These are phyloP conservation scores for Cronartium quercuum DNA, from an alignment of 1,284 basidiomycete species.

Conservation along the genomic window DNA sequence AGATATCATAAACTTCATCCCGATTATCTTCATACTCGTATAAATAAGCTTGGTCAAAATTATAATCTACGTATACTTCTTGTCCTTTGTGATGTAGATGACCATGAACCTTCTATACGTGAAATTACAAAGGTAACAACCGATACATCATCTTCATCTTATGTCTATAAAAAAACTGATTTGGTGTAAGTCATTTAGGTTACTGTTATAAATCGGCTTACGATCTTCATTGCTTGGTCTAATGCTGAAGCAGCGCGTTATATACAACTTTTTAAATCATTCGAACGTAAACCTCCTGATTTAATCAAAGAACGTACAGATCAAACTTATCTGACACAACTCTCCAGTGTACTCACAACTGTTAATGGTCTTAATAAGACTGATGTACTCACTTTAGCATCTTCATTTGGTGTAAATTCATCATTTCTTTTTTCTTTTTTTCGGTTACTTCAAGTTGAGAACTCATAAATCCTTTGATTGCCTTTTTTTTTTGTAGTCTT, in stretches of 20 bases:
- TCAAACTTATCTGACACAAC: constrained; percentile 73
- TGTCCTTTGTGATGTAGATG: constrained; percentile 83
- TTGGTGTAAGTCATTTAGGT: constrained; percentile 53
- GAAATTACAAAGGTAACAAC: constrained; percentile 74
- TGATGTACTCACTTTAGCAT: constrained; percentile 86
- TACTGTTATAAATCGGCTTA: constrained; percentile 85
- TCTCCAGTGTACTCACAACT: constrained; percentile 78
- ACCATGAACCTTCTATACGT: constrained; percentile 80
- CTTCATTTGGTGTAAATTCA: constrained; percentile 73
- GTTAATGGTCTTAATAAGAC: constrained; percentile 96
- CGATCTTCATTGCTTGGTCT: constrained; percentile 84
- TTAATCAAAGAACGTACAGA: constrained; percentile 88
- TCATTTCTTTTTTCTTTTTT: not conserved
- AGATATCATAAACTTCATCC: constrained; percentile 95
- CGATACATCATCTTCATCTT: not conserved
- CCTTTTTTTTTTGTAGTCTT: constrained; percentile 58
- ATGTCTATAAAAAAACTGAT: not conserved
- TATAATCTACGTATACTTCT: constrained; percentile 84
- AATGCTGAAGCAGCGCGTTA: constrained; percentile 85
- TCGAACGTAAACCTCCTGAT: constrained; percentile 87
- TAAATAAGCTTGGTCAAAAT: constrained; percentile 71
- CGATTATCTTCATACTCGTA: constrained; percentile 87
- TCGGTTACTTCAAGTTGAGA: constrained; percentile 4
- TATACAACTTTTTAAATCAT: constrained; percentile 82
- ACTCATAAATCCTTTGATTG: constrained; percentile 1